Evolutionary conservation across 2,329 filamentous ascomycete species (phyloP), one percentile per base, ranked within the genome.

Genomic region (Claviceps monticola): DNA sequence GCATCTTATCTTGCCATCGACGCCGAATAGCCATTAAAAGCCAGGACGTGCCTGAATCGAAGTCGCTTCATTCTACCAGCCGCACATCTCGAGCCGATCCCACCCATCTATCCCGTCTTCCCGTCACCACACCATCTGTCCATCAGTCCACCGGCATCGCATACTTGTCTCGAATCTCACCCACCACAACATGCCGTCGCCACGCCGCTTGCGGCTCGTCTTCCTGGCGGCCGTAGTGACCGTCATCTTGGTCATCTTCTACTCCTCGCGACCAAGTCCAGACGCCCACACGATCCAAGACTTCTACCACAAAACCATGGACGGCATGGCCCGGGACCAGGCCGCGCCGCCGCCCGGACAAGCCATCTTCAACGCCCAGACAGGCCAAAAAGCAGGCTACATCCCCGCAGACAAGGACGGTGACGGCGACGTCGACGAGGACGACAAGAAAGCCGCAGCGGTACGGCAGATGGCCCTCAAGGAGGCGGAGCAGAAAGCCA

Each of bases 191-290:
- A 88, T 88, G 84, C 79, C 81, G 60, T 84, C 84, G 19, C 73
- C 77, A 59, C 82, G 88, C 57, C 82, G 87, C 59, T 63, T 88
- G 60, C 82, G 83, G 62, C 71, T 84, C 59, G 70, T 88, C 52
- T 71, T 79, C 56, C 71, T 90, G 60, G 72, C 83, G 52, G 73
- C 82, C 52, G 59, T 89, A 58, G 73, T 82, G 57, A 72, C 78
- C 54, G 68, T 91, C 54, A 68, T 91, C 58, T 74, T 83, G 46
- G 70, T 84, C 51, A 72, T 94, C 58, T 88, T 91, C 71, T 83
- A 88, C 64, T 84, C 83, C 19, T 77, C 76, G n/a, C 75, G 74
- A 53, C 70, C 75, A 48, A 71, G 73, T 37, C 66, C 70, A 55
- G 71, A 71, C 47, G 68, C 44, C 34, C 65, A 62, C 49, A 67